Evolutionary conservation across 1,284 basidiomycete genomes (phyloP).

Genomic region (Exobasidium rhododendri): DNA sequence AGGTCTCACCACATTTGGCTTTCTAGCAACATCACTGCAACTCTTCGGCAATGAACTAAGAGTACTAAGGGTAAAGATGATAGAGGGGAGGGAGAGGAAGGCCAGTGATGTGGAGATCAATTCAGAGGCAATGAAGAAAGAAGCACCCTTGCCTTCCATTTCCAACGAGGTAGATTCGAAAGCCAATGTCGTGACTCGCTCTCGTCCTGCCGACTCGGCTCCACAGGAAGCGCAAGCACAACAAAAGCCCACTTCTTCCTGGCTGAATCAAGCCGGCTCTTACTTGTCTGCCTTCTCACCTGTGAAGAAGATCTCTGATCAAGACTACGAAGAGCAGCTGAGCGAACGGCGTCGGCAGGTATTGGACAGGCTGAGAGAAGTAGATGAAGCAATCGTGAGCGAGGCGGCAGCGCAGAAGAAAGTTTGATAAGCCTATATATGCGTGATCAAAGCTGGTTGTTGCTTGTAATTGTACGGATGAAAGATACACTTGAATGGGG

Average conservation of each 20-base stretch:
- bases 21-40: background rate
- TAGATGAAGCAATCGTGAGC: background rate
- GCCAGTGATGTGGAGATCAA: background rate
- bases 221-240: background rate
- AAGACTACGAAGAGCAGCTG: conserved; percentile 6
- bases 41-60: conserved; percentile 6
- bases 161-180: too few species aligned
- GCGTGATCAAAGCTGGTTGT: background rate
- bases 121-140: background rate
- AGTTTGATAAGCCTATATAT: background rate
- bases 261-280: background rate
- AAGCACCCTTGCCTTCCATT: too few species aligned
- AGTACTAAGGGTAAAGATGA: background rate
- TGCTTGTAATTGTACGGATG: background rate
- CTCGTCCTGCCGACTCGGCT: background rate
- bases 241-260: background rate
- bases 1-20: background rate
- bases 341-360: background rate
- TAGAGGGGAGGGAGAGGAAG: background rate
- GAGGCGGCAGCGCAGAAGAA: background rate
- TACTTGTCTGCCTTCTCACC: background rate
- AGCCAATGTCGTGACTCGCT: too few species aligned
- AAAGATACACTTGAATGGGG: background rate
- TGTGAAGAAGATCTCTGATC: background rate
- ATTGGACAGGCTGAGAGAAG: background rate